Evolutionary conservation across 192 early-diverging fungal species (phyloP), one percentile per base, ranked within the genome.

Genomic region (Lobosporangium transversale): DNA sequence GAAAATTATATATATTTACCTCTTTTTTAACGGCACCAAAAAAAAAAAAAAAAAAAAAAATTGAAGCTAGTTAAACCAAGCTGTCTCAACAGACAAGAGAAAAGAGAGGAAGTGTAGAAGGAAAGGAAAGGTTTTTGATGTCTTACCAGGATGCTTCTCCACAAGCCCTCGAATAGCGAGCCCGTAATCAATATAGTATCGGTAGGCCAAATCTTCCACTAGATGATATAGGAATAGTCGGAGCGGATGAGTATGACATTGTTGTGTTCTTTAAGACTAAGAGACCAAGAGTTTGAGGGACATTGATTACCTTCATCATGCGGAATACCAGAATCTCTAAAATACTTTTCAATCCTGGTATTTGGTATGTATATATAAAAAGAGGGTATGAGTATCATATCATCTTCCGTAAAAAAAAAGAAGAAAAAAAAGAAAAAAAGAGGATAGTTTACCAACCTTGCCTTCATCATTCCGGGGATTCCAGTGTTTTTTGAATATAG

Each of bases 111-210:
- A n/a, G n/a, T n/a, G n/a, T n/a, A n/a, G n/a, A n/a, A n/a, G n/a
- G n/a, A n/a, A n/a, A n/a, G n/a, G n/a, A n/a, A n/a, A n/a, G n/a
- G n/a, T n/a, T n/a, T n/a, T n/a, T n/a, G n/a, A n/a, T n/a, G n/a
- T 1, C 26, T 45, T 45, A 69, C 67, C 54, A 51, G 69, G 69
- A 59, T 94, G 90, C 55, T 91, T 89, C 64, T 85, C 84, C 10
- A 92, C 66, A 3, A 93, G 80, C 14, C 91, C 91, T 31, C 91
- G 84, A 21, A 93, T 79, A 8, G 90, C 87, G 17, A 93, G 79
- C 3, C 93, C 91, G 66, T 93, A 92, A 40, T 90, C 85, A 14
- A 80, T 67, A 68, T 86, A 89, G 64, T 94, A 93, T 1, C 69
- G 62, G n/a, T 79, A 35, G 62, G 89, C 90, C 10, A 89, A 70